Base-by-base conservation (phyloP, 179 eudicot genomes). In the Silene coronaria region DNA sequence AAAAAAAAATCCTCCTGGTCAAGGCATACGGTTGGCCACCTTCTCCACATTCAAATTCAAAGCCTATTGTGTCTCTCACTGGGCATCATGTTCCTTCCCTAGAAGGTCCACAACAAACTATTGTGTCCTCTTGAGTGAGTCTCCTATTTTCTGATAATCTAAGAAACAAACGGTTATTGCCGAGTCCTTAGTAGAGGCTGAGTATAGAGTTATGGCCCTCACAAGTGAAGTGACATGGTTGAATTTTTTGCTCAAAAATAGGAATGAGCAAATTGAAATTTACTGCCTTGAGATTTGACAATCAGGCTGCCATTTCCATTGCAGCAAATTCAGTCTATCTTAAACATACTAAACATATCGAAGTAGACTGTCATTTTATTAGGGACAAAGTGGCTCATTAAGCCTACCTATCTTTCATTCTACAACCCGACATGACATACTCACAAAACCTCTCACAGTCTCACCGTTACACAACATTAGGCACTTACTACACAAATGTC, bases 191-290 rank as follows among this genome's bases (percentile, higher is more conserved):
- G 74, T 42, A 8, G 61, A 48, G 16, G 60, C 42, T 1, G 61
- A 70, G 13, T 70, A 70, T 13, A 24, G 74, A 3, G 74, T 62
- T 12, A 70, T 70, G 74, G 36, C 74, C 5, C 22, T 51, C 7
- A 32, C 22, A 0, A 51, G 62, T 24, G 62, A 70, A 24, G 23
- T 70, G 3, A 48, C 48, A 2, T 68, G 55, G 72, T 3, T 68
- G 0, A 5, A 2, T 0, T 10, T 4, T 9, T 7, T 68, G 2
- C 30, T 68, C 0, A 38, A 45, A 5, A 32, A 68, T 63, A 1
- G 34, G 34, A 0, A 1, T 63, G 3, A 24, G 9, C 2, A 5
- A 2, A 2, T 3, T 14, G 2, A 3, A 5, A 9, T 8, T n/a
- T 26, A 26, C 36, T 63, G 3, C 17, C 13, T 2, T 63, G 10